Base-by-base conservation (phyloP, 306 rosid genomes). In the Styphnolobium japonicum region DNA sequence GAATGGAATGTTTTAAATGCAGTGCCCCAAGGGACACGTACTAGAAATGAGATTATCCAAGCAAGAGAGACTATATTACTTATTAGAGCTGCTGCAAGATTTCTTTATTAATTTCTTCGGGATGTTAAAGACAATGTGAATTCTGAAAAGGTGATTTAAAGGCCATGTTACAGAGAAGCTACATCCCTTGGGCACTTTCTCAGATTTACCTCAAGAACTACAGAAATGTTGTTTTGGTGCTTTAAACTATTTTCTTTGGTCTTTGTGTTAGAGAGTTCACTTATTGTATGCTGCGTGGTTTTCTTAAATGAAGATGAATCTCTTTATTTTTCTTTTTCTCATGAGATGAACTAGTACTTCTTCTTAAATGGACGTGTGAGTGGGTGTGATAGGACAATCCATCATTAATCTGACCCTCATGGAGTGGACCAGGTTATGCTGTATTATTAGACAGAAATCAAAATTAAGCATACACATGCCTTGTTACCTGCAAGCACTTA, bases 1-100 rank as follows among this genome's bases (percentile, higher is more conserved):
- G 98, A 87, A 91, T 88, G 88, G 98, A 95, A 76, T 95, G 98
- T 56, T 95, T 92, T 71, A 91, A 91, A 90, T 94, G 98, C 95
- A 92, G 83, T 65, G 98, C 98, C 34, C 98, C 98, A 45, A 92
- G 95, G 83, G 98, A 95, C 89, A 78, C 91, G 1, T 88, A 69
- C 89, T 88, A 86, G 86, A 69, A 27, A 77, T 77, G 73, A 56
- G 46, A 77, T 70, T 29, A 80, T 82, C 81, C 83, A 68, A 74
- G 83, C 49, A 69, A 85, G 86, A 79, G 34, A 71, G 75, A 31
- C 68, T 58, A 22, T 55, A 58, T 66, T 22, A 77, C 36, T 76
- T 68, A 71, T 49, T 66, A 60, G 65, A 75, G 76, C 71, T 75
- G 82, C 31, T 80, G 79, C 63, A 43, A 79, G 75, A 75, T 78